Conservation (phyloP, 1,139 yeast genomes). For the Suhomyces bolitotheri region DNA sequence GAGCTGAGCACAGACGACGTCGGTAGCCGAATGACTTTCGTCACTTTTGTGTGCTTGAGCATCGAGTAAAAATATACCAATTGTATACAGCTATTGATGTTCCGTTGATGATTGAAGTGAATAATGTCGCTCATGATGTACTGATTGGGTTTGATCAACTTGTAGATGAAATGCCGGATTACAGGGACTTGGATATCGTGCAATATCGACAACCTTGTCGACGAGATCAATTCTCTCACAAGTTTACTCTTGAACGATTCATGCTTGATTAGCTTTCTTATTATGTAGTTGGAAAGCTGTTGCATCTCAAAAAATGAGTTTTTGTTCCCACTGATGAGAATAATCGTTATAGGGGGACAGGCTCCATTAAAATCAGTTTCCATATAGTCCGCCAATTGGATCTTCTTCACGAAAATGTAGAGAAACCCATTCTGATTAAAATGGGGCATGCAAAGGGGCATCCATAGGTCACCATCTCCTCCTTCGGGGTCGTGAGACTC, state of each 20-base stretch:
- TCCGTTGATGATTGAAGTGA: conserved; percentile 18
- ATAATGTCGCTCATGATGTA: conserved; percentile 33
- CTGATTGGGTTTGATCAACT: conserved; percentile 52
- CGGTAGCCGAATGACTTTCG: conserved; percentile 17
- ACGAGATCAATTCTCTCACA: conserved; percentile 29
- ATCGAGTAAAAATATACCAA: conserved; percentile 35
- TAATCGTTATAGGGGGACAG: conserved; percentile 51
- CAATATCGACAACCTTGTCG: conserved; percentile 24
- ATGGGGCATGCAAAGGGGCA: conserved; percentile 88
- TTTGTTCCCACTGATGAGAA: conserved; percentile 79
- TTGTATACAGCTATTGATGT: conserved; percentile 22
- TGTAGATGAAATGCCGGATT: conserved; percentile 78
- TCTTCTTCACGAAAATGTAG: conserved; percentile 71
- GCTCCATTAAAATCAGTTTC: conserved; percentile 12
- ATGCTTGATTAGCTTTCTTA: conserved; percentile 39
- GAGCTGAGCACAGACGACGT: not conserved
- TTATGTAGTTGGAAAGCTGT: conserved; percentile 54
- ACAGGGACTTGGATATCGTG: conserved; percentile 58
- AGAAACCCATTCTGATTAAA: conserved; percentile 87
- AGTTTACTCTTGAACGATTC: conserved; percentile 42
- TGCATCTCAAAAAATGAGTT: conserved; percentile 79
- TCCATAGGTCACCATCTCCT: conserved; percentile 75
- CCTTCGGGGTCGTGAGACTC: conserved; percentile 15
- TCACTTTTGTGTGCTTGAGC: conserved; percentile 31
- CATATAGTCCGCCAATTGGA: conserved; percentile 36